A percentile compares a stretch with the other conserved stretches of the same genome.
These are phyloP conservation scores for Pleodorina starrii DNA, from an alignment of 139 green algal genomes.

Conservation along the genomic window DNA sequence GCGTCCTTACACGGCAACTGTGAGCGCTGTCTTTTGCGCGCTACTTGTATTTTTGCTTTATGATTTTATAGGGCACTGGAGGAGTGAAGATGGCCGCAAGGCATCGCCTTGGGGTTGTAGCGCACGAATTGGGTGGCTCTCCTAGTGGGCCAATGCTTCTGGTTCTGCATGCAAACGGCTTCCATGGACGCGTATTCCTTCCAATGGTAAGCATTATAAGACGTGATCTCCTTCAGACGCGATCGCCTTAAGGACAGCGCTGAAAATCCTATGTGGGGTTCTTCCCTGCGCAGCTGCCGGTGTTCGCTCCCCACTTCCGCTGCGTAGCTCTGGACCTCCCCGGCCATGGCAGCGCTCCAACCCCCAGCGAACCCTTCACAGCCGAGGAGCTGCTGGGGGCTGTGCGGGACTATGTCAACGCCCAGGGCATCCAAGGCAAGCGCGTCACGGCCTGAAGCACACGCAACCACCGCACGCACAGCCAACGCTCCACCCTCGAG, in stretches of 20 bases:
- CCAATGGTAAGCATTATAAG: constrained; percentile 42
- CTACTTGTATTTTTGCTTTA: too few relatives aligned
- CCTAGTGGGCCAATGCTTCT: constrained; percentile 36
- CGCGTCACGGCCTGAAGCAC: too few relatives aligned
- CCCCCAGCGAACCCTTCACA: not conserved
- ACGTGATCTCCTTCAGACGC: too few relatives aligned
- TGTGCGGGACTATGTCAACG: not conserved
- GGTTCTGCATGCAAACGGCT: constrained; percentile 58
- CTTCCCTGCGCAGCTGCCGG: constrained; percentile 23
- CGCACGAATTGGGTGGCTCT: constrained; percentile 51
- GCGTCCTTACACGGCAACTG: too few relatives aligned
- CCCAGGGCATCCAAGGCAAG: constrained; percentile 29
- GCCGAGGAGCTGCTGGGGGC: not conserved
- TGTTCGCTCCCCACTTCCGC: constrained; percentile 40
- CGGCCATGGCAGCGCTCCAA: constrained; percentile 38
- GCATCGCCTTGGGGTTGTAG: not conserved
- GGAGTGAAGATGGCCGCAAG: not conserved
- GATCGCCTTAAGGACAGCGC: too few relatives aligned
- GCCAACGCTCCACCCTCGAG: too few relatives aligned
- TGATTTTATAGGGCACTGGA: too few relatives aligned
- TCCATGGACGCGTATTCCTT: constrained; percentile 36
- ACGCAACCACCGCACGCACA: too few relatives aligned
- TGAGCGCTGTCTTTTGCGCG: too few relatives aligned
- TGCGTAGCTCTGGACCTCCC: constrained; percentile 54
- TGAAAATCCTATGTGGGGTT: too few relatives aligned